Percentiles rank a stretch among this genome's conserved stretches.
phyloP scores from a whole-genome alignment of 495 filamentous ascomycete species.

The Aspergillus taichungensis region DNA sequence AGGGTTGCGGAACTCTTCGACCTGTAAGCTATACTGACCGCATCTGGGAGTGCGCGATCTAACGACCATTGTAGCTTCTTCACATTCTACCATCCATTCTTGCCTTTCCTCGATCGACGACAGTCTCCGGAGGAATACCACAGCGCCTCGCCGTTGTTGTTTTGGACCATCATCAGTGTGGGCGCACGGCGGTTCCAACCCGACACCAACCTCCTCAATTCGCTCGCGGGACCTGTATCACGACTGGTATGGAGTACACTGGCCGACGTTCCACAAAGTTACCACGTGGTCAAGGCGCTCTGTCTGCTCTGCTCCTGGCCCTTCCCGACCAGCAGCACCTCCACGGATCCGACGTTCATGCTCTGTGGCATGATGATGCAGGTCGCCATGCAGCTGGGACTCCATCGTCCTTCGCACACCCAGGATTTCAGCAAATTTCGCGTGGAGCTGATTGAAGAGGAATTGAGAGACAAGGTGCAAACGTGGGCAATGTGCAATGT shows the following conservation, averaged over 20 bases:
- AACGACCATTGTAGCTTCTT: slow-evolving; percentile 48
- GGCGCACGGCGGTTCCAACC: slow-evolving; percentile 64
- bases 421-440: slow-evolving; percentile 83
- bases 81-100: slow-evolving; percentile 72
- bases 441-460: slow-evolving; percentile 74
- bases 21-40: slow-evolving; percentile 36
- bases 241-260: slow-evolving; percentile 75
- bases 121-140: slow-evolving; percentile 68
- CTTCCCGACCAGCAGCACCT: slow-evolving; percentile 76
- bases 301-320: slow-evolving; percentile 89
- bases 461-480: slow-evolving; percentile 73
- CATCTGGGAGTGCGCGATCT: neutral
- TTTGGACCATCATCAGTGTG: slow-evolving; percentile 80
- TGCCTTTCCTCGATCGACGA: slow-evolving; percentile 69
- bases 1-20: slow-evolving; percentile 67
- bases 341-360: slow-evolving; percentile 83
- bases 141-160: slow-evolving; percentile 63
- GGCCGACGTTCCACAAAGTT: slow-evolving; percentile 73
- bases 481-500: slow-evolving; percentile 93
- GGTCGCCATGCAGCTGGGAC: slow-evolving; percentile 79
- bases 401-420: slow-evolving; percentile 81
- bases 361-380: slow-evolving; percentile 88
- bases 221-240: slow-evolving; percentile 62
- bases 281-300: slow-evolving; percentile 85
- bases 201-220: slow-evolving; percentile 57